phyloP scores from a whole-genome alignment of 1,139 yeast species.

The Hansenula anomala region DNA sequence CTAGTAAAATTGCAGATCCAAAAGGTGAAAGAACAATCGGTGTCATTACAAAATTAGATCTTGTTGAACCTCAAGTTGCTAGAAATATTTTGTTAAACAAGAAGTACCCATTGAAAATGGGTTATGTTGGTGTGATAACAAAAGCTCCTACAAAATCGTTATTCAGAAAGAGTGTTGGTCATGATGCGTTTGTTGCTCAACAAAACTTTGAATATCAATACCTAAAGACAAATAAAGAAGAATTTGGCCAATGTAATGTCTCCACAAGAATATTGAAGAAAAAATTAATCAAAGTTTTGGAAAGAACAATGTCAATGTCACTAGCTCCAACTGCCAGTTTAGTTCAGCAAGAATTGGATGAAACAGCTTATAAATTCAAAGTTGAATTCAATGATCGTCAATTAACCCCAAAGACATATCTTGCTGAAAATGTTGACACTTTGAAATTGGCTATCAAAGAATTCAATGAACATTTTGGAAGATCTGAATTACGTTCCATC shows the following conservation, averaged over 20 bases:
- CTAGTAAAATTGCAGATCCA: slow-evolving; percentile 92
- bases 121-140: slow-evolving; percentile 96
- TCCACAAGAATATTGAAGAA: slow-evolving; percentile 75
- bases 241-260: slow-evolving; percentile 60
- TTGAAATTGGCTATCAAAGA: slow-evolving; percentile 86
- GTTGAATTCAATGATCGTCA: slow-evolving; percentile 95
- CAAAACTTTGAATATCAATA: slow-evolving; percentile 59
- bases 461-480: slow-evolving; percentile 74
- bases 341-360: slow-evolving; percentile 89
- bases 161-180: slow-evolving; percentile 31
- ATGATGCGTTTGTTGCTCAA: slow-evolving; percentile 49
- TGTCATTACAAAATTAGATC: slow-evolving; percentile 88
- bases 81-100: slow-evolving; percentile 63
- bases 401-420: slow-evolving; percentile 87
- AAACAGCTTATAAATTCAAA: slow-evolving; percentile 86
- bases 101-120: slow-evolving; percentile 89
- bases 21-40: slow-evolving; percentile 94
- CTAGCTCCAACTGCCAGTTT: slow-evolving; percentile 83
- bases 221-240: slow-evolving; percentile 56
- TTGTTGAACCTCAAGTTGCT: slow-evolving; percentile 76
- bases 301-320: slow-evolving; percentile 85
- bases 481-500: slow-evolving; percentile 75
- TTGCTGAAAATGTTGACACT: slow-evolving; percentile 87
- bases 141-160: slow-evolving; percentile 50
- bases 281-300: slow-evolving; percentile 82